Evolutionary conservation across 805 yeast species (phyloP), one percentile per base, ranked within the genome.

Genomic region (Naumovozyma castellii): DNA sequence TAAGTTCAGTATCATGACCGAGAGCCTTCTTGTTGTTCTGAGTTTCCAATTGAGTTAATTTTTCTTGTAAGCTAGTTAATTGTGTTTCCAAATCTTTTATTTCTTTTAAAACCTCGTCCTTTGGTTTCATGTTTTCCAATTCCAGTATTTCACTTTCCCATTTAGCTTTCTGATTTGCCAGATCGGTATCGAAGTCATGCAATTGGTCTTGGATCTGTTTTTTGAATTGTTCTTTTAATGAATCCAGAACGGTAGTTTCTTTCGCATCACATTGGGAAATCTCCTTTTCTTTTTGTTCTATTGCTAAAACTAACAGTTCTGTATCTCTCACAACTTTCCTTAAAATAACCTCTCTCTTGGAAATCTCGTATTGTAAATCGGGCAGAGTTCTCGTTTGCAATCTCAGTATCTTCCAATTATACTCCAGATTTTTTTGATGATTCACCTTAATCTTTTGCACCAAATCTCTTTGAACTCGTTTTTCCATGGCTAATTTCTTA

Each of bases 281-380:
- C 5, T 8, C 16, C 19, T 16, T 5, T 5, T 29, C 32, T 29
- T n/a, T 29, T 13, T 9, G 5, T 9, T 12, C 46, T 13, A 52
- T 34, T 14, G 45, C 46, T 1, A 49, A 37, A 3, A 43, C 41
- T 22, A 48, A 34, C 25, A 44, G 43, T 10, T 30, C 19, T 4
- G 46, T 36, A 25, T 57, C 57, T 25, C 49, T 49, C 29, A 43
- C 45, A 15, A 49, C 18, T 35, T 48, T 54, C 13, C 42, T 44
- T 18, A 53, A 45, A 41, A 54, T 40, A 2, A 47, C 45, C 8
- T 44, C 42, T 30, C 50, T 50, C 32, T 55, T 58, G n/a, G 49
- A 47, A 3, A 54, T 47, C 14, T 52, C 50, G 38, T 57, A 57
- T 14, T 51, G 47, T 13, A 56, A 35, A 27, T 51, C 56, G 12